Base-by-base conservation (phyloP, 495 filamentous ascomycete genomes). In the Pyrenula aspistea region DNA sequence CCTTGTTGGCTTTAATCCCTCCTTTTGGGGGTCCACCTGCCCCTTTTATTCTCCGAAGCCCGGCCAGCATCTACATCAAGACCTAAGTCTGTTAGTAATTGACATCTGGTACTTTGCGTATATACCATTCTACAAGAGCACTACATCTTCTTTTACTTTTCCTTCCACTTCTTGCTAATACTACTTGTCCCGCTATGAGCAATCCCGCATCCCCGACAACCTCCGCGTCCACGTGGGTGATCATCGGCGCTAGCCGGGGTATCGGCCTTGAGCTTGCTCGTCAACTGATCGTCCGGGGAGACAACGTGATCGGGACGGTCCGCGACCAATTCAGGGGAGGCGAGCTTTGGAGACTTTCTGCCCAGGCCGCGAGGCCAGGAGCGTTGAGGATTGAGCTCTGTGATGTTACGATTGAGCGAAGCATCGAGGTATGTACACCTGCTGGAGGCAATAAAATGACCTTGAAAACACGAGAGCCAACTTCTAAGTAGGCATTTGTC, bases 261-360 rank as follows among this genome's bases (percentile, higher is more conserved):
- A 83, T 83, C 57, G 80, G 80, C 36, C 64, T 80, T 21, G 80
- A 82, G 58, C 77, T 80, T 58, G 73, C 75, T 2, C 61, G 66
- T 11, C 79, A 83, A 57, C 61, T 80, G 3, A 63, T 82, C 1
- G 57, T 61, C 22, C 64, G 63, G 36, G 77, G 74, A 12, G 65
- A 81, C 51, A 63, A 65, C 21, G 76, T 82, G 22, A 70, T 79
- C 20, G 78, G 77, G n/a, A 79, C 79, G 2, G 75, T 74, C 1
- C 71, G 79, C 19, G 68, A 71, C 58, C 57, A 70, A 0, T 56
- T 66, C 2, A 65, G 72, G 56, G 68, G 73, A 25, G 69, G 74
- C 11, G 59, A 63, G 11, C 70, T 78, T 15, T 72, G 71, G 69
- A 56, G 61, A 0, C 68, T 75, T 49, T 60, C 56, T 22, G 67